Conservation (phyloP, 108 stramenopile genomes). For the Nitzschia palea region DNA sequence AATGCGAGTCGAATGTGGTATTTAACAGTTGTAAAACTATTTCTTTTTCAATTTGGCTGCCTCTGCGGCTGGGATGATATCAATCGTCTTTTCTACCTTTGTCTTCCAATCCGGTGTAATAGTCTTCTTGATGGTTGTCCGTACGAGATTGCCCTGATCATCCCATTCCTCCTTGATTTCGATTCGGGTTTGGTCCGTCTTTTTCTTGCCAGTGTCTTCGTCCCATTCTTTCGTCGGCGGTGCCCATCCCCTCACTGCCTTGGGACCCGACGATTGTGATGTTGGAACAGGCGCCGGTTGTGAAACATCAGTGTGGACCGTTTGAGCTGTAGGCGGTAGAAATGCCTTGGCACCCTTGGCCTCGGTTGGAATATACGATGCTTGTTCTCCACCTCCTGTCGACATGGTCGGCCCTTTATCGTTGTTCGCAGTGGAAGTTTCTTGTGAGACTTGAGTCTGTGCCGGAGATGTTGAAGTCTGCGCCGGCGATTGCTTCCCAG, state of each 20-base stretch:
- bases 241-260: conserved; percentile 26
- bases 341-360: conserved; percentile 18
- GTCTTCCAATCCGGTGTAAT: conserved; percentile 36
- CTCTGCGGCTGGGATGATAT: conserved; percentile 30
- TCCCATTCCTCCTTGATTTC: conserved; percentile 47
- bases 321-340: conserved; percentile 2
- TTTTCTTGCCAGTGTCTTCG: conserved; percentile 3
- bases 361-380: conserved; percentile 16
- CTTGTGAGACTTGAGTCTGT: background rate
- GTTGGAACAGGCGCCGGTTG: conserved; percentile 24
- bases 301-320: background rate
- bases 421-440: background rate
- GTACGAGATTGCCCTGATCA: conserved; percentile 31
- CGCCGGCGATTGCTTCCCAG: background rate
- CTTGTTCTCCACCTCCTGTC: conserved; percentile 3
- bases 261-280: conserved; percentile 16
- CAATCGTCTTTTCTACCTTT: conserved; percentile 27
- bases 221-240: conserved; percentile 40
- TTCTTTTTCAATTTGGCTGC: conserved; percentile 28
- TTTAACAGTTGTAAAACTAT: no score
- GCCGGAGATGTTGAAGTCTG: background rate
- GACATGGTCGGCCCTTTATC: background rate
- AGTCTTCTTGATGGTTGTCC: conserved; percentile 35
- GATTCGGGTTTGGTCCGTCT: conserved; percentile 22
- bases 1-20: no score